A percentile compares a stretch with the other conserved stretches of the same genome.
phyloP scores from a whole-genome alignment of 352 stramenopile genomes.

The Phytophthora pistaciae region DNA sequence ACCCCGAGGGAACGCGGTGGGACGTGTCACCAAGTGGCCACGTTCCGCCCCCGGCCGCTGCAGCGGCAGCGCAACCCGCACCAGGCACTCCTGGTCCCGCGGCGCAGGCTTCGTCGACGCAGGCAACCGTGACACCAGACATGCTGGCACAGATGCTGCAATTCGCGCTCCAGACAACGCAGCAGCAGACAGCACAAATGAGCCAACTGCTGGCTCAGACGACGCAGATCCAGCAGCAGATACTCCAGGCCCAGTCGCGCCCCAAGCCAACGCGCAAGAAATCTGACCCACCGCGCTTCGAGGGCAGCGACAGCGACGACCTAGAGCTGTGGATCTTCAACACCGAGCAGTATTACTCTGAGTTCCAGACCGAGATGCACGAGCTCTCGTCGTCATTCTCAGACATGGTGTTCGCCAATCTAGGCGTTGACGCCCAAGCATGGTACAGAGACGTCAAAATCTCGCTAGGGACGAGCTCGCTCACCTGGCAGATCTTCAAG shows the following conservation, averaged over 20 bases:
- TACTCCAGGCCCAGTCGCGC: neutral
- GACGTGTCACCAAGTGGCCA: slow-evolving; percentile 7
- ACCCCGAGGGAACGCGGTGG: slow-evolving; percentile 9
- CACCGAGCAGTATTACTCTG: slow-evolving; percentile 10
- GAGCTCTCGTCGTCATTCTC: neutral
- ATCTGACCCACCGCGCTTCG: slow-evolving; percentile 11
- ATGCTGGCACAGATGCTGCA: slow-evolving; percentile 20
- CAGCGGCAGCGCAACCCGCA: neutral
- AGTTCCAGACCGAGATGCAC: neutral
- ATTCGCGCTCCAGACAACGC: slow-evolving; percentile 6
- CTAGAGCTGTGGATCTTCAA: slow-evolving; percentile 22
- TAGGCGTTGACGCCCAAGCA: slow-evolving; percentile 14
- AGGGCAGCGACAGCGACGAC: slow-evolving; percentile 19
- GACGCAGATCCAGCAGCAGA: slow-evolving; percentile 11
- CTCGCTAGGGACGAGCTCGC: neutral
- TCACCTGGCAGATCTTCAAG: slow-evolving; percentile 12
- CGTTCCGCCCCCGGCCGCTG: neutral
- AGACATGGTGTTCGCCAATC: slow-evolving; percentile 8
- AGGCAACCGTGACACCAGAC: slow-evolving; percentile 11
- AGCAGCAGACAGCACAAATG: slow-evolving; percentile 15
- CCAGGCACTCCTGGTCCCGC: neutral
- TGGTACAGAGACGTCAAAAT: slow-evolving; percentile 15
- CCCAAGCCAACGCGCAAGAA: neutral
- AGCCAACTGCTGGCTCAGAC: slow-evolving; percentile 20
- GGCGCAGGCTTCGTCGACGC: neutral